Conservation (phyloP, 495 filamentous ascomycete species). For the Trichoderma reesei region DNA sequence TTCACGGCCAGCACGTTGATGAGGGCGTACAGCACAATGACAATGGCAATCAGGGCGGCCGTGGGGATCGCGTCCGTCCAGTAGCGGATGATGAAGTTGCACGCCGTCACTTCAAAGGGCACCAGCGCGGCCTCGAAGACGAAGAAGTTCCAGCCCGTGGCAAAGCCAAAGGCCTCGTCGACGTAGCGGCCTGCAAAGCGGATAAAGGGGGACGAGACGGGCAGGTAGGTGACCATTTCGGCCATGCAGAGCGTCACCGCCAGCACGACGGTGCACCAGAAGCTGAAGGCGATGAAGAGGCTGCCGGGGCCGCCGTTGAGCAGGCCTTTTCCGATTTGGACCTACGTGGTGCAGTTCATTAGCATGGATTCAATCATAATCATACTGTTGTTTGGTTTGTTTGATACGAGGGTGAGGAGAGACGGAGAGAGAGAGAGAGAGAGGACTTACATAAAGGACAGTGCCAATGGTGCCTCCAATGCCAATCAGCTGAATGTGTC, state of each 20-base stretch:
- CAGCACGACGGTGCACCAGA: slow-evolving; percentile 55
- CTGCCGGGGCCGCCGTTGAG: slow-evolving; percentile 65
- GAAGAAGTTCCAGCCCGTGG: slow-evolving; percentile 69
- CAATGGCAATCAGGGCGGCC: slow-evolving; percentile 51
- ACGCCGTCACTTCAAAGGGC: slow-evolving; percentile 62
- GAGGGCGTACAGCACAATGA: slow-evolving; percentile 43
- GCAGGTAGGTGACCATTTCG: slow-evolving; percentile 76
- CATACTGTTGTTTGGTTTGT: too few species aligned
- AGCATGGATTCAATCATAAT: too few species aligned
- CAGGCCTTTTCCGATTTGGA: slow-evolving; percentile 54
- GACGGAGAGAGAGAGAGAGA: background rate
- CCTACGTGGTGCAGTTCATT: too few species aligned
- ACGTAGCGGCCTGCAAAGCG: slow-evolving; percentile 73
- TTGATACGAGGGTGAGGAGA: too few species aligned
- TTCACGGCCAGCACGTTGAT: slow-evolving; percentile 53
- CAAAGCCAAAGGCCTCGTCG: slow-evolving; percentile 60
- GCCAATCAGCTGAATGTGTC: slow-evolving; percentile 45
- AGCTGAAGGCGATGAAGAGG: slow-evolving; percentile 62
- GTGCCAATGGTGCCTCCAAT: slow-evolving; percentile 50
- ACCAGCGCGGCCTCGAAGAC: slow-evolving; percentile 57
- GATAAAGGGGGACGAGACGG: slow-evolving; percentile 74
- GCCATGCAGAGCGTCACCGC: slow-evolving; percentile 60
- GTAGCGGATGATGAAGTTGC: slow-evolving; percentile 58
- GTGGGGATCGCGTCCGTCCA: slow-evolving; percentile 57
- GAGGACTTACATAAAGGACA: slow-evolving; percentile 19